A percentile compares a stretch with the other conserved stretches of the same genome.
These are phyloP conservation scores for Fusarium sp. DNA, from an alignment of 2,329 filamentous ascomycete genomes.

Conservation along the genomic window DNA sequence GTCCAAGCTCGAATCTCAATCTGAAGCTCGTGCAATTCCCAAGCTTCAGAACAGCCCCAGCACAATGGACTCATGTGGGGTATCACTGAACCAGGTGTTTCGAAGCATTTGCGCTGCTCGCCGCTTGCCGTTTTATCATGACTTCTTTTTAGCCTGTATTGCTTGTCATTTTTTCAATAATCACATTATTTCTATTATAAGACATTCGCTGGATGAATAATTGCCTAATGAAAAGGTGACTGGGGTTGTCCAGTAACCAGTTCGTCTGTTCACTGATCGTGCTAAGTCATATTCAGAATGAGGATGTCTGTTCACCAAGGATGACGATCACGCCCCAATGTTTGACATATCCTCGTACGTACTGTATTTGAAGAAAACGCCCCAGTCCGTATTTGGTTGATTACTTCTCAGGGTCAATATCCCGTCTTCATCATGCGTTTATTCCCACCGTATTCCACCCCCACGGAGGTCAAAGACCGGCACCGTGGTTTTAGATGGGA, in stretches of 20 bases:
- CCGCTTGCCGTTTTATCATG: constrained; percentile 27
- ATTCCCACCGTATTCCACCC: constrained; percentile 41
- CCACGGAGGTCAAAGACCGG: constrained; percentile 46
- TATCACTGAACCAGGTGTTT: constrained; percentile 21
- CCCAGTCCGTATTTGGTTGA: constrained; percentile 20
- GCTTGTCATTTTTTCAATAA: neutral
- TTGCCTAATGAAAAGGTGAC: constrained; percentile 2
- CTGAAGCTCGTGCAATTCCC: constrained; percentile 20
- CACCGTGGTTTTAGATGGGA: constrained; percentile 12
- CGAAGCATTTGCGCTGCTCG: constrained; percentile 23
- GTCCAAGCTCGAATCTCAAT: constrained; percentile 34
- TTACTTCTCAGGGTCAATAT: constrained; percentile 21
- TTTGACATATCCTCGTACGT: constrained; percentile 23
- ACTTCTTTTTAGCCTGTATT: constrained; percentile 18
- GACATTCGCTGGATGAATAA: neutral
- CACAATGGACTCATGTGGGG: constrained; percentile 39
- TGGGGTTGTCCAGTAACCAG: neutral
- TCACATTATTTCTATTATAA: neutral
- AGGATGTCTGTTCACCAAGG: constrained; percentile 4
- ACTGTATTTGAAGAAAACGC: constrained; percentile 12
- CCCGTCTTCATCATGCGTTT: constrained; percentile 28
- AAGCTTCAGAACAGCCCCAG: constrained; percentile 33
- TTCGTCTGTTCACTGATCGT: neutral
- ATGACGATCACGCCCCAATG: constrained; percentile 24
- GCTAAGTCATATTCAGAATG: constrained; percentile 2